Evolutionary conservation across 257 asterid genomes (phyloP).

Genomic region (Schizonepeta tenuifolia): DNA sequence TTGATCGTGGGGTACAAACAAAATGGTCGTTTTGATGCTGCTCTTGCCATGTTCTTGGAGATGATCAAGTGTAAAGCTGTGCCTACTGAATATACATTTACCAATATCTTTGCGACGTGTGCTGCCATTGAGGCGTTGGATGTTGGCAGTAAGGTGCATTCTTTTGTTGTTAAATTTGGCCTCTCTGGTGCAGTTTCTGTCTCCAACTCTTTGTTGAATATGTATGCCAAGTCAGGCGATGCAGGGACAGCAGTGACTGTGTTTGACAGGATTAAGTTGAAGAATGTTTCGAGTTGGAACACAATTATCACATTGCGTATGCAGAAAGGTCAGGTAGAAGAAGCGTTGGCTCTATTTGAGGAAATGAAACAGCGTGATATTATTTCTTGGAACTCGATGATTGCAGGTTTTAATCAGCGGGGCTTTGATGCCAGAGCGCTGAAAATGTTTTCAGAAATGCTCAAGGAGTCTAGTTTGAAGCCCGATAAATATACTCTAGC

Average conservation of each 20-base stretch:
- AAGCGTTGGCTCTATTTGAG: slow-evolving; percentile 58
- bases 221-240: slow-evolving; percentile 80
- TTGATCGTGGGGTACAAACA: too few relatives aligned
- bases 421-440: slow-evolving; percentile 64
- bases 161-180: slow-evolving; percentile 68
- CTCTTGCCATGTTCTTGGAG: too few relatives aligned
- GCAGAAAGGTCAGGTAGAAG: slow-evolving; percentile 62
- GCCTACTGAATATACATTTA: too few relatives aligned
- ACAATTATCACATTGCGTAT: slow-evolving; percentile 66
- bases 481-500: slow-evolving; percentile 78
- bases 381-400: slow-evolving; percentile 83
- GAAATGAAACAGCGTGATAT: slow-evolving; percentile 68
- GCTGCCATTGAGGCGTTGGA: too few relatives aligned
- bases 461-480: slow-evolving; percentile 43
- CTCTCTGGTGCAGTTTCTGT: slow-evolving; percentile 57
- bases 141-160: slow-evolving; percentile 78
- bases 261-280: slow-evolving; percentile 56
- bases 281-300: slow-evolving; percentile 69
- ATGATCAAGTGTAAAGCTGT: too few relatives aligned
- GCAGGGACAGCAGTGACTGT: slow-evolving; percentile 48
- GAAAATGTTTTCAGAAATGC: slow-evolving; percentile 61
- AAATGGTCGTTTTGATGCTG: too few relatives aligned
- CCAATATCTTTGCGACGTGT: too few relatives aligned
- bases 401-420: slow-evolving; percentile 77
- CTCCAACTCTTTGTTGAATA: slow-evolving; percentile 72